Percentiles rank a stretch among this genome's conserved stretches.
Evolutionary conservation across 2,329 filamentous ascomycete species (phyloP).

Genomic region (Pseudocercospora musae): DNA sequence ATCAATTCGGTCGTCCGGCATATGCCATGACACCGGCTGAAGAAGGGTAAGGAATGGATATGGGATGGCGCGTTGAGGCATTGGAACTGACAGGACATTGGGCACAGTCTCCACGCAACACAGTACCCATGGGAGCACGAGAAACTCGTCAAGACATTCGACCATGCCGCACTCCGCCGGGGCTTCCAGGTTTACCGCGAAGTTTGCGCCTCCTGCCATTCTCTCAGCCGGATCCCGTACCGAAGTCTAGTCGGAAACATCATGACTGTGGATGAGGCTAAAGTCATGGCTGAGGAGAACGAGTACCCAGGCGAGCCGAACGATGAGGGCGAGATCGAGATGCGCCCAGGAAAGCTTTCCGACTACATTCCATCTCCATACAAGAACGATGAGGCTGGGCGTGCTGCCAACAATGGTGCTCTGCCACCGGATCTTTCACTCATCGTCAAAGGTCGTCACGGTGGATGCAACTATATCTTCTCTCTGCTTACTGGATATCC

Average conservation of each 20-base stretch:
- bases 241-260: slow-evolving; percentile 84
- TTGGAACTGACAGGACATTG: slow-evolving; percentile 15
- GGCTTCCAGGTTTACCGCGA: slow-evolving; percentile 99
- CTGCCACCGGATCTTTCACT: slow-evolving; percentile 95
- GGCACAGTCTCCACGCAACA: slow-evolving; percentile 77
- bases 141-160: slow-evolving; percentile 91
- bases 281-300: slow-evolving; percentile 94
- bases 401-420: slow-evolving; percentile 97
- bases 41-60: slow-evolving; percentile 74
- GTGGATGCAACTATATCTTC: slow-evolving; percentile 98
- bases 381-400: slow-evolving; percentile 98
- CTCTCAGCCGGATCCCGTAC: slow-evolving; percentile 89
- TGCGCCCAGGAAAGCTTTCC: slow-evolving; percentile 96
- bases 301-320: slow-evolving; percentile 99
- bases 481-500: slow-evolving; percentile 94
- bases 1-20: slow-evolving; percentile 85
- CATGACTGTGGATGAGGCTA: slow-evolving; percentile 97
- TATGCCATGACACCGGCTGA: slow-evolving; percentile 90
- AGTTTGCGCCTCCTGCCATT: slow-evolving; percentile 97
- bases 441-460: slow-evolving; percentile 96
- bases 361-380: slow-evolving; percentile 94
- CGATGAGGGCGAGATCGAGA: slow-evolving; percentile 95
- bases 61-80: slow-evolving; percentile 1
- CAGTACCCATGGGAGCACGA: slow-evolving; percentile 94
- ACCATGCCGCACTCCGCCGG: slow-evolving; percentile 95